Evolutionary conservation across 2,329 filamentous ascomycete genomes (phyloP), one percentile per base, ranked within the genome.

Genomic region (Fonsecaea monophora): DNA sequence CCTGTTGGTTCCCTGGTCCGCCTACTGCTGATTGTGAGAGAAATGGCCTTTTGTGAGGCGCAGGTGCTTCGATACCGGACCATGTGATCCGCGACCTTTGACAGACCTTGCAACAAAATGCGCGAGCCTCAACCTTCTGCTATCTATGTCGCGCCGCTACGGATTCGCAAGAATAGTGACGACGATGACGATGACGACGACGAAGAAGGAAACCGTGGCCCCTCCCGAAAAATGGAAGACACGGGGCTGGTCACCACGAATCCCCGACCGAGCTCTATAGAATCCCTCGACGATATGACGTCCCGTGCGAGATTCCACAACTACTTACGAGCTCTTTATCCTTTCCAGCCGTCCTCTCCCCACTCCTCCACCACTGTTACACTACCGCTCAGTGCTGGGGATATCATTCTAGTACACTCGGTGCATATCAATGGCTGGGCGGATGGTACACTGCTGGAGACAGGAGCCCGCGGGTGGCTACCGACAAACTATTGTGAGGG

Each of bases 361-460:
- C 87, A 92, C 67, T 88, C 88, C n/a, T 91, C 94, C 65, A 90
- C 91, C 10, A 95, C 92, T 9, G 91, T 98, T 63, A 98, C 94
- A 10, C 83, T 97, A 10, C 91, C 93, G 25, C 85, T 99, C 64
- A 91, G 92, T 72, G 90, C 95, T 76, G 95, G 95, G 66, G 95
- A 99, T 75, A 87, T 99, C 57, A 90, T 99, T 62, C 81, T 99
- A 65, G 91, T 99, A 25, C 95, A 99, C 78, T 97, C 95, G 3
- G 92, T 98, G 72, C 95, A 99, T 79, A 95, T 92, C 68, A 99
- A 98, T 81, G 95, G 95, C 73, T 99, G 95, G 95, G 95, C 95
- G 37, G 95, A 99, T 78, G 95, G 95, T 60, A 99, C 95, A 0
- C 83, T 97, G 48, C 81, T 99, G 68, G 86, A 90, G 30, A 92